phyloP scores from a whole-genome alignment of 2,329 filamentous ascomycete species.

The Aspergillus unguis region DNA sequence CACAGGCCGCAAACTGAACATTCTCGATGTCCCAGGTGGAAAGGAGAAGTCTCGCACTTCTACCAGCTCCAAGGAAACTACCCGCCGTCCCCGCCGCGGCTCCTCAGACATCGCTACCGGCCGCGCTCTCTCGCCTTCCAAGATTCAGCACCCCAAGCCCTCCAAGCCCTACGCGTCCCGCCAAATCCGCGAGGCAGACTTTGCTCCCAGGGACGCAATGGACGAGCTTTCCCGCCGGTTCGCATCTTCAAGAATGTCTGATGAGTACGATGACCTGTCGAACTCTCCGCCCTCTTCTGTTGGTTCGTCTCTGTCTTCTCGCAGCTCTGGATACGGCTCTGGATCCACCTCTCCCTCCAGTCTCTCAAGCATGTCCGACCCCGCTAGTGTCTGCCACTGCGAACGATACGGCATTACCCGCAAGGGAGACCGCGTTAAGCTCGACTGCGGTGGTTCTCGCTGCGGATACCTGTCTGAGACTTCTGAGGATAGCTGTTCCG shows the following conservation, averaged over 20 bases:
- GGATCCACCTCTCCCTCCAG: slow-evolving; percentile 54
- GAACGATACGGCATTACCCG: slow-evolving; percentile 96
- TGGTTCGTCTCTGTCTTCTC: slow-evolving; percentile 68
- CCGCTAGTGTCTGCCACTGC: slow-evolving; percentile 72
- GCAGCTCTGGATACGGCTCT: slow-evolving; percentile 61
- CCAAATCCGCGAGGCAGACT: slow-evolving; percentile 79
- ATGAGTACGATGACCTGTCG: slow-evolving; percentile 69
- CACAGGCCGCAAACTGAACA: slow-evolving; percentile 94
- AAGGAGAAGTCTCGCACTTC: slow-evolving; percentile 27
- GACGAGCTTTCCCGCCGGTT: slow-evolving; percentile 79
- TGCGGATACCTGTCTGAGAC: slow-evolving; percentile 71
- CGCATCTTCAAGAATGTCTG: slow-evolving; percentile 64
- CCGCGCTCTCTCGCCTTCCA: slow-evolving; percentile 79
- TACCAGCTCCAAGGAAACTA: slow-evolving; percentile 21
- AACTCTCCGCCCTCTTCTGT: slow-evolving; percentile 70
- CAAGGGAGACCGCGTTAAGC: slow-evolving; percentile 86
- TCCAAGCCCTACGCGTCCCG: slow-evolving; percentile 82
- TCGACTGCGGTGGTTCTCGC: slow-evolving; percentile 87
- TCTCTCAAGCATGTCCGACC: slow-evolving; percentile 65
- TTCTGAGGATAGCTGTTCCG: slow-evolving; percentile 68
- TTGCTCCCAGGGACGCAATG: slow-evolving; percentile 64
- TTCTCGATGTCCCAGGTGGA: slow-evolving; percentile 79
- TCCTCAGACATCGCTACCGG: slow-evolving; percentile 76
- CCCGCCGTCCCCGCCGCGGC: slow-evolving; percentile 40
- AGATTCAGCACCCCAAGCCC: slow-evolving; percentile 89